Percentiles rank a stretch among this genome's conserved stretches.
Evolutionary conservation across 805 yeast genomes (phyloP).

Genomic region (Scheffersomyces stipitis): DNA sequence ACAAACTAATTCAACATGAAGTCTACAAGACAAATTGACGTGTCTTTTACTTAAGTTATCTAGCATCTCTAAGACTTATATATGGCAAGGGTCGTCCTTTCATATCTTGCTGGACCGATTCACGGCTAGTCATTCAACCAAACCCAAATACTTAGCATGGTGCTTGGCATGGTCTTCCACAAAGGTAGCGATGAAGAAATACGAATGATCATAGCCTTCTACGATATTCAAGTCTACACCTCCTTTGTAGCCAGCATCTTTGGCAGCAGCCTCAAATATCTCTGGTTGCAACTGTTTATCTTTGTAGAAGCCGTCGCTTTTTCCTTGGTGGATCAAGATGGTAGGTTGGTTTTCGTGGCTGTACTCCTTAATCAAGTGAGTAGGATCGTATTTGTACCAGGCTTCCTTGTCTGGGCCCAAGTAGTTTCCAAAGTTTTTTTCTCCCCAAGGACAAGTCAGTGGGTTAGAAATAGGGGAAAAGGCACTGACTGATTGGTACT

Average conservation of each 20-base stretch:
- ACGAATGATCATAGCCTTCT: slow-evolving; percentile 89
- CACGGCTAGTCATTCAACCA: slow-evolving; percentile 10
- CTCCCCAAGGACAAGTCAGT: slow-evolving; percentile 78
- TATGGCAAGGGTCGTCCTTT: no score
- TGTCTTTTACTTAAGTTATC: no score
- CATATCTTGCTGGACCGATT: no score
- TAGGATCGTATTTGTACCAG: slow-evolving; percentile 86
- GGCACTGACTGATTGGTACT: slow-evolving; percentile 79
- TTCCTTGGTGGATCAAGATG: slow-evolving; percentile 83
- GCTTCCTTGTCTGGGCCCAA: slow-evolving; percentile 58
- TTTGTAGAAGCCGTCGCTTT: slow-evolving; percentile 69
- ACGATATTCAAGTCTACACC: slow-evolving; percentile 60
- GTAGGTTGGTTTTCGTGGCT: slow-evolving; percentile 46
- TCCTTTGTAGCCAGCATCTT: slow-evolving; percentile 58
- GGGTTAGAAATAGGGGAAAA: slow-evolving; percentile 92
- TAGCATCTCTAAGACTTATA: no score
- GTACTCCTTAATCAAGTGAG: slow-evolving; percentile 62
- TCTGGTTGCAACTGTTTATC: slow-evolving; percentile 74
- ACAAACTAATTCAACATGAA: no score
- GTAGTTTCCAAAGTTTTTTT: slow-evolving; percentile 77
- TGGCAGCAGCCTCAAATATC: slow-evolving; percentile 59
- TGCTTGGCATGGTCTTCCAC: slow-evolving; percentile 80
- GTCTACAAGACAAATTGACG: no score
- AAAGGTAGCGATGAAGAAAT: slow-evolving; percentile 79
- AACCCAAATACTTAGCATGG: slow-evolving; percentile 69